phyloP scores from a whole-genome alignment of 306 rosid genomes.

The Dalbergia oliveri region DNA sequence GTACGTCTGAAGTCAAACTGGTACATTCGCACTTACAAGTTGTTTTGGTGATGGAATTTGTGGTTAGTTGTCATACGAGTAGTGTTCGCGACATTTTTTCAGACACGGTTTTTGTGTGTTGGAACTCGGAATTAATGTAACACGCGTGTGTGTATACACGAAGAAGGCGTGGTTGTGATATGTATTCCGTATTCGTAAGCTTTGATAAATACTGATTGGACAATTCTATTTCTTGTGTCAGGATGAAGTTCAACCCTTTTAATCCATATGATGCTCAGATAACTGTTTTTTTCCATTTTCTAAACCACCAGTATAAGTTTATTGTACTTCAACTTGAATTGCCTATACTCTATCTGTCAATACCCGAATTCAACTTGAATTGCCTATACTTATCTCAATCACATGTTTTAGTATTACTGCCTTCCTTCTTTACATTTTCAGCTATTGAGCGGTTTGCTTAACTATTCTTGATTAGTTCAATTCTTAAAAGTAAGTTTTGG shows the following conservation, averaged over 20 bases:
- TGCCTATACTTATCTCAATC: background rate
- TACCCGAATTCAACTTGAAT: background rate
- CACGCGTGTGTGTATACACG: background rate
- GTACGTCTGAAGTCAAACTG: constrained; percentile 54
- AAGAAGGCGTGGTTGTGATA: background rate
- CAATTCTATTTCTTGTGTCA: background rate
- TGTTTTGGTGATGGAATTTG: constrained; percentile 27
- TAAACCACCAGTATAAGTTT: too few species aligned
- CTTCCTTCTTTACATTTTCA: background rate
- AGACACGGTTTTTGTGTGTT: too few species aligned
- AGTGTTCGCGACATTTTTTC: background rate
- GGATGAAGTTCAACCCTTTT: background rate
- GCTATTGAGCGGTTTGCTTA: background rate
- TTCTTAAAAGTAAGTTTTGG: constrained; percentile 21
- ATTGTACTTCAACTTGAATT: too few species aligned
- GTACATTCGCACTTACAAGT: constrained; percentile 17
- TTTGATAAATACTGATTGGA: too few species aligned
- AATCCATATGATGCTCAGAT: background rate
- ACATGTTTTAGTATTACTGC: background rate
- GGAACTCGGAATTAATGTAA: background rate
- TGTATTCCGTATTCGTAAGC: background rate
- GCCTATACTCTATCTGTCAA: background rate
- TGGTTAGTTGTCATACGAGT: background rate
- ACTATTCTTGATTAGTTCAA: background rate
- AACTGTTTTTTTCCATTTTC: too few species aligned